phyloP scores from a whole-genome alignment of 2,329 filamentous ascomycete species.

The Hirsutella minnesotensis region DNA sequence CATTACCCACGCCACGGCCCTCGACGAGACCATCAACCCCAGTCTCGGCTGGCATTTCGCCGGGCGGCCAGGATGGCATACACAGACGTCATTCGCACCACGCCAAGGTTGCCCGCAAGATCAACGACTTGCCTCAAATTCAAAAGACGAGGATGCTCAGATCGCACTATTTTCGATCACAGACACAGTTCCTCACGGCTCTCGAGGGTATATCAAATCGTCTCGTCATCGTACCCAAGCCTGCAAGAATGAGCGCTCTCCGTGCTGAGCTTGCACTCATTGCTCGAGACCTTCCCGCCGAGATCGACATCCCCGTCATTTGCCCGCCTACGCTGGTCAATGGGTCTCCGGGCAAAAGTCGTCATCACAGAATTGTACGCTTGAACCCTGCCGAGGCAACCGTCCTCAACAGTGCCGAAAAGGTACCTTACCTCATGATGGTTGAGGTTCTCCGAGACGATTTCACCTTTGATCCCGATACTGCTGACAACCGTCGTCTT shows the following conservation, averaged over 20 bases:
- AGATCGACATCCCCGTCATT: slow-evolving; percentile 74
- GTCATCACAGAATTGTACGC: slow-evolving; percentile 72
- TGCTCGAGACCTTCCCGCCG: slow-evolving; percentile 68
- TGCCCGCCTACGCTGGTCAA: slow-evolving; percentile 64
- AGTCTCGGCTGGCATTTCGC: slow-evolving; percentile 38
- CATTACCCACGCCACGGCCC: slow-evolving; percentile 45
- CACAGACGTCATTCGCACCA: slow-evolving; percentile 50
- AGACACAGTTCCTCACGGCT: slow-evolving; percentile 71
- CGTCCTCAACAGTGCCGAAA: slow-evolving; percentile 75
- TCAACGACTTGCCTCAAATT: slow-evolving; percentile 47
- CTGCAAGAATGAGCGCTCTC: slow-evolving; percentile 67
- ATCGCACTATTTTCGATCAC: slow-evolving; percentile 72
- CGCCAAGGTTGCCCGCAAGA: slow-evolving; percentile 41
- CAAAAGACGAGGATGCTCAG: slow-evolving; percentile 64
- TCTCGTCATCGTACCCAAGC: slow-evolving; percentile 72
- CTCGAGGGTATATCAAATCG: slow-evolving; percentile 77
- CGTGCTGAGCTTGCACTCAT: slow-evolving; percentile 72
- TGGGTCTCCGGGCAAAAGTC: slow-evolving; percentile 62
- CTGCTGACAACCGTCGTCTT: slow-evolving; percentile 58
- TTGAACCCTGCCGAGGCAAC: slow-evolving; percentile 77
- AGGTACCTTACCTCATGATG: slow-evolving; percentile 77
- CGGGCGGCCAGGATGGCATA: slow-evolving; percentile 35
- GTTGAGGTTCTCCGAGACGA: slow-evolving; percentile 72
- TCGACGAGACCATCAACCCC: slow-evolving; percentile 45
- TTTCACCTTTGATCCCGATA: slow-evolving; percentile 70